Conservation (phyloP, 2,329 filamentous ascomycete genomes). For the Pyrenochaeta sp. region DNA sequence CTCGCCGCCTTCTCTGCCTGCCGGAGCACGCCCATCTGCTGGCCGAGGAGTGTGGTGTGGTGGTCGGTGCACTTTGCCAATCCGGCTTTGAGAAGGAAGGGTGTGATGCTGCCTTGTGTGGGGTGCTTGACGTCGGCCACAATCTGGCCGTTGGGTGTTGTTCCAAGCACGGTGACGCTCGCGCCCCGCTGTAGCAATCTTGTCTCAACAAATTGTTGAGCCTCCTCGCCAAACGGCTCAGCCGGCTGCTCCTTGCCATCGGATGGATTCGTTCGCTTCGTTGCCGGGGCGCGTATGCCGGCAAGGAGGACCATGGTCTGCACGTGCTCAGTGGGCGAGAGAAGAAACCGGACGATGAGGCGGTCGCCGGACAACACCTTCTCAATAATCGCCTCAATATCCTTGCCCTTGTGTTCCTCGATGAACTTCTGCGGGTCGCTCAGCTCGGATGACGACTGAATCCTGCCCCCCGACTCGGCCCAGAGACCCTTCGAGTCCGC, state of each 20-base stretch:
- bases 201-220: conserved; percentile 84
- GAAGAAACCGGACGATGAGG: conserved; percentile 80
- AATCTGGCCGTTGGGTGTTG: conserved; percentile 90
- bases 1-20: conserved; percentile 88
- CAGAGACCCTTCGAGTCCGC: conserved; percentile 83
- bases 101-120: conserved; percentile 84
- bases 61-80: conserved; percentile 93
- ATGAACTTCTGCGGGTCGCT: conserved; percentile 78
- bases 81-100: conserved; percentile 87
- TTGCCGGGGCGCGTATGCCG: conserved; percentile 88
- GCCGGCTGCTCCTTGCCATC: conserved; percentile 83
- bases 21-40: conserved; percentile 85
- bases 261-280: conserved; percentile 80
- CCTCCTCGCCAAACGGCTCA: conserved; percentile 90
- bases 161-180: conserved; percentile 81
- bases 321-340: conserved; percentile 83
- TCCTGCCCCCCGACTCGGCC: conserved; percentile 69
- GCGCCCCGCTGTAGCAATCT: conserved; percentile 87
- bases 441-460: conserved; percentile 84
- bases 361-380: conserved; percentile 91
- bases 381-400: conserved; percentile 83
- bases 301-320: conserved; percentile 90
- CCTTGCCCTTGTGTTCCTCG: conserved; percentile 84
- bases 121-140: conserved; percentile 88
- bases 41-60: conserved; percentile 90